Conservation (phyloP, 306 rosid species). For the Ceratonia siliqua region DNA sequence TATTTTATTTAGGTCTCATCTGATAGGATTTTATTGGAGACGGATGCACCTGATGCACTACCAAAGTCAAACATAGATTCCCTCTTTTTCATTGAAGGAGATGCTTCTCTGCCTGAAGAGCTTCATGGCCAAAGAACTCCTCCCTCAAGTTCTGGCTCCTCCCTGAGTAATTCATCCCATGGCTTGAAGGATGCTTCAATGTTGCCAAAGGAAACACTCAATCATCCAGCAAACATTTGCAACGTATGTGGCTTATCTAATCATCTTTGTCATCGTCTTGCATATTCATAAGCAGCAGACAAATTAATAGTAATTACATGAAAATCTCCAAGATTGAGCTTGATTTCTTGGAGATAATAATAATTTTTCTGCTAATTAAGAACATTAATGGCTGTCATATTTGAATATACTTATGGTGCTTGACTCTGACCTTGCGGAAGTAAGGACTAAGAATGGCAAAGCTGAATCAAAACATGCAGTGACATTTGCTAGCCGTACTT, state of each 20-base stretch:
- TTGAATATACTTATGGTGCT: background rate
- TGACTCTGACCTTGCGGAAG: background rate
- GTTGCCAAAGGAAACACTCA: constrained; percentile 65
- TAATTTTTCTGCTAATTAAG: constrained; percentile 1
- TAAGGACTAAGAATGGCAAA: background rate
- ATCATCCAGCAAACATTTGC: constrained; percentile 80
- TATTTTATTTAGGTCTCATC: constrained; percentile 62
- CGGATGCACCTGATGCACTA: constrained; percentile 95
- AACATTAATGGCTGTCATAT: background rate
- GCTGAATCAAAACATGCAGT: background rate
- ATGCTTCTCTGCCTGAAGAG: constrained; percentile 49
- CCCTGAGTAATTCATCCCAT: constrained; percentile 10
- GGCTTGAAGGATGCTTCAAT: constrained; percentile 37
- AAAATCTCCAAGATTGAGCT: background rate
- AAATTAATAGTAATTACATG: background rate
- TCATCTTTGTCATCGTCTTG: background rate
- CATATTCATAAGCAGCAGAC: constrained; percentile 4
- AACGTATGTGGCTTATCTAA: constrained; percentile 39
- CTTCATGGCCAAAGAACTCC: constrained; percentile 27
- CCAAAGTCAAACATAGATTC: constrained; percentile 55
- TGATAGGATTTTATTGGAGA: constrained; percentile 84
- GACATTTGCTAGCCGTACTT: background rate
- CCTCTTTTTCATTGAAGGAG: constrained; percentile 66
- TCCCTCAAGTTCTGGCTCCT: constrained; percentile 31
- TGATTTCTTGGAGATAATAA: background rate